phyloP scores from a whole-genome alignment of 805 yeast genomes.

The Yarrowia sp. region DNA sequence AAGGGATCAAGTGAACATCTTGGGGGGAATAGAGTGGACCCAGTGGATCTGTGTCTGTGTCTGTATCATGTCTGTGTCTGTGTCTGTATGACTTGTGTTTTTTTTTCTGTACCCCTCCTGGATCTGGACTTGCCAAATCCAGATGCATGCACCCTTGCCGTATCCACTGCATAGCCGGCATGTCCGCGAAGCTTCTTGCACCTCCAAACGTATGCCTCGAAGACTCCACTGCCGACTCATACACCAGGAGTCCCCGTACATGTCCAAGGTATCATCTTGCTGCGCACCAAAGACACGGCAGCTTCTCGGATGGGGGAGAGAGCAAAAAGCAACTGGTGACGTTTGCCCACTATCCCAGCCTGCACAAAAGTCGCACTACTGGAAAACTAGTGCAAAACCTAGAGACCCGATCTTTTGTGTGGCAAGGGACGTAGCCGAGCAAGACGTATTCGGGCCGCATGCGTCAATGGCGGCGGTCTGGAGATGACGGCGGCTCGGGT shows the following conservation, averaged over 20 bases:
- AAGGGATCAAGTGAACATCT: no score
- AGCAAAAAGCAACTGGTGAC: no score
- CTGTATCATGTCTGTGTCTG: background rate
- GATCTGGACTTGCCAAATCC: constrained; percentile 28
- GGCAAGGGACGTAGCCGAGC: background rate
- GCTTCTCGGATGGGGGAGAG: background rate
- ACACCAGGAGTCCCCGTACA: background rate
- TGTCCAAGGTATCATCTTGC: background rate
- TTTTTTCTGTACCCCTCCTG: constrained; percentile 15
- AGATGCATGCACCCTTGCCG: constrained; percentile 29
- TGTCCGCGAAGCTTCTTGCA: constrained; percentile 28
- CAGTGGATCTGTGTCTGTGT: background rate
- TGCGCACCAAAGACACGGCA: background rate
- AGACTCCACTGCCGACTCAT: background rate
- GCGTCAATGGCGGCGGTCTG: constrained; percentile 3
- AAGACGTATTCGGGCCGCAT: constrained; percentile 29
- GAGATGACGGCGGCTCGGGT: background rate
- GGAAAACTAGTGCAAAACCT: constrained; percentile 8
- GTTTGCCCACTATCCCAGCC: no score
- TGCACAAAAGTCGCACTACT: no score
- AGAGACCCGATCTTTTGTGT: background rate
- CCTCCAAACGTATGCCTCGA: constrained; percentile 4
- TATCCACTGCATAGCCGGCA: constrained; percentile 32
- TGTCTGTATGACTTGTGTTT: background rate
- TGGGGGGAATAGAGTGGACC: no score